These are phyloP conservation scores for Tillandsia leiboldiana DNA, from an alignment of 176 grass and related monocot genomes.

Conservation along the genomic window DNA sequence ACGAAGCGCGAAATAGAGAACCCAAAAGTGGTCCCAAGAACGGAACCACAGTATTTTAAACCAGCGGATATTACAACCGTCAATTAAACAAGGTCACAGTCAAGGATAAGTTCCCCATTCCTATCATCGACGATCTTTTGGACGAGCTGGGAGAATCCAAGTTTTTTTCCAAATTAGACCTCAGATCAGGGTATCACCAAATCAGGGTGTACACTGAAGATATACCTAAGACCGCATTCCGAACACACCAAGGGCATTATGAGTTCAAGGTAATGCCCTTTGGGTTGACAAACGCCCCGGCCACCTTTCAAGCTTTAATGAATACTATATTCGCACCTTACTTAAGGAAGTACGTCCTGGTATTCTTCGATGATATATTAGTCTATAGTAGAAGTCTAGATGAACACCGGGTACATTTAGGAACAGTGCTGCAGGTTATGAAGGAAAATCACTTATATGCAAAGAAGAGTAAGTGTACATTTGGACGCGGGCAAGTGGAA, in stretches of 20 bases:
- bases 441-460: background rate
- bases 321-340: background rate
- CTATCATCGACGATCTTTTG: background rate
- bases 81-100: background rate
- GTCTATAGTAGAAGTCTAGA: background rate
- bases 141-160: background rate
- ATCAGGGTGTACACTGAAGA: no score
- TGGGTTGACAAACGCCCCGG: background rate
- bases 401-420: no score
- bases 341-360: background rate
- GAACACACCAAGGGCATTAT: no score
- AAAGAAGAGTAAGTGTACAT: background rate
- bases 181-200: no score
- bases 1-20: no score
- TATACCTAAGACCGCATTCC: no score
- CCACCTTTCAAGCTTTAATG: background rate
- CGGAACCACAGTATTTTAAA: no score
- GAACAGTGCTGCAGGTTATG: background rate
- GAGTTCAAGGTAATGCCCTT: no score
- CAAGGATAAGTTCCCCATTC: background rate
- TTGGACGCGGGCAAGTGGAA: no score
- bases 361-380: constrained; percentile 6
- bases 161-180: no score
- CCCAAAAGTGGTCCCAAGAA: no score
- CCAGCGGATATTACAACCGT: no score